Evolutionary conservation across 345 rosid species (phyloP).

Genomic region (Alliaria petiolata): DNA sequence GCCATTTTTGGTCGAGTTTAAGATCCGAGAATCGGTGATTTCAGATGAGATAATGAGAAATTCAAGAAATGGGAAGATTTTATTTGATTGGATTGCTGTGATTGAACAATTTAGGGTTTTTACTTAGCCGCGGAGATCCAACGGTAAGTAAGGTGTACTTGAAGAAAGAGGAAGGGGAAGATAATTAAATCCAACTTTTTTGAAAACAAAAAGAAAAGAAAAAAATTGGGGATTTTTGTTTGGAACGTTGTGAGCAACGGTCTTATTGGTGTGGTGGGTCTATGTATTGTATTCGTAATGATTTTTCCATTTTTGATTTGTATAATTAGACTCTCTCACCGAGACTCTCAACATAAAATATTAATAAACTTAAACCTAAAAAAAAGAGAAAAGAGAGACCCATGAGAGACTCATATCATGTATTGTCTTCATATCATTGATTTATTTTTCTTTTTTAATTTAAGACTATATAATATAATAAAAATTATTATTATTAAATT

Average conservation of each 20-base stretch:
- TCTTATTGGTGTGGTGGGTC: constrained; percentile 29
- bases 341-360: too few relatives aligned
- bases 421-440: too few relatives aligned
- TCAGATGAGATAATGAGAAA: background rate
- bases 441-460: too few relatives aligned
- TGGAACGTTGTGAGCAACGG: constrained; percentile 32
- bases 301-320: background rate
- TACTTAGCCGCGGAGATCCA: constrained; percentile 3
- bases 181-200: background rate
- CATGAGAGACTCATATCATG: too few relatives aligned
- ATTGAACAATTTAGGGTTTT: constrained; percentile 1
- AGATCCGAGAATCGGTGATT: background rate
- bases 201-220: background rate
- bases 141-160: constrained; percentile 24
- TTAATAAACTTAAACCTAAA: too few relatives aligned
- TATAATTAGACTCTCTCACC: too few relatives aligned
- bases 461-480: too few relatives aligned
- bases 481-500: too few relatives aligned
- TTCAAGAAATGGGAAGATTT: constrained; percentile 11
- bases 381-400: too few relatives aligned
- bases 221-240: background rate
- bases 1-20: constrained; percentile 46
- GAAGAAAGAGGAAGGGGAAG: background rate
- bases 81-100: background rate
- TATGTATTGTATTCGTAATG: background rate